A percentile compares a stretch with the other conserved stretches of the same genome.
phyloP scores from a whole-genome alignment of 257 asterid species.

The Anisodus tanguticus region DNA sequence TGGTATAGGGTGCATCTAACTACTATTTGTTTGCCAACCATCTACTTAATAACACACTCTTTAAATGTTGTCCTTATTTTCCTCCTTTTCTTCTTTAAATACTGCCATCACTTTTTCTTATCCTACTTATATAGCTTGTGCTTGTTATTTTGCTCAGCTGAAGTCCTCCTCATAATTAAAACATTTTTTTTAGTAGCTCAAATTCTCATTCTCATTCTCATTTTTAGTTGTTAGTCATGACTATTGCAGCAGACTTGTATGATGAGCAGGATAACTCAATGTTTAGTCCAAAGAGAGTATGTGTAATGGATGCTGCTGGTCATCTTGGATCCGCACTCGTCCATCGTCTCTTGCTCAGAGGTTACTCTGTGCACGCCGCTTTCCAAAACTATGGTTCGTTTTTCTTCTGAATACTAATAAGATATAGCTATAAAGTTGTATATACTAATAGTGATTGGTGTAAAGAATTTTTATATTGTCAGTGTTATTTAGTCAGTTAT shows the following conservation, averaged over 20 bases:
- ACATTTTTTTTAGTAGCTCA: neutral
- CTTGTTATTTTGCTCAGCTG: neutral
- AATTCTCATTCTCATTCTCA: neutral
- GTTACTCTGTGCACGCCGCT: slow-evolving; percentile 93
- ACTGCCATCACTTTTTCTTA: neutral
- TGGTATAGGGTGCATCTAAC: slow-evolving; percentile 23
- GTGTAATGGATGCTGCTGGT: slow-evolving; percentile 95
- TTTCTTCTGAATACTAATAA: neutral
- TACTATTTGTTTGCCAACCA: slow-evolving; percentile 46
- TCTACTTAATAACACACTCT: slow-evolving; percentile 58
- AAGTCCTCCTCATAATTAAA: neutral
- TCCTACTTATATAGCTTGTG: slow-evolving; percentile 8
- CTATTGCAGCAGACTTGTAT: neutral
- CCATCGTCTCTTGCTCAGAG: slow-evolving; percentile 67
- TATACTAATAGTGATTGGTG: neutral
- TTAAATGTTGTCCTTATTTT: slow-evolving; percentile 44
- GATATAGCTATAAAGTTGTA: neutral
- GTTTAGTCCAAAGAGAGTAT: slow-evolving; percentile 48
- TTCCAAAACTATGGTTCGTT: slow-evolving; percentile 56
- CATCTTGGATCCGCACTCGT: slow-evolving; percentile 76
- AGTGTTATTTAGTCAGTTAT: neutral
- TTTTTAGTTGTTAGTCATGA: neutral
- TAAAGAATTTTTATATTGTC: too few relatives aligned
- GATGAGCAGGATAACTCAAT: neutral
- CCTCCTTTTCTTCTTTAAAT: slow-evolving; percentile 31